Base-by-base conservation (phyloP, 2,329 filamentous ascomycete genomes). In the Harringtonia aguacate region DNA sequence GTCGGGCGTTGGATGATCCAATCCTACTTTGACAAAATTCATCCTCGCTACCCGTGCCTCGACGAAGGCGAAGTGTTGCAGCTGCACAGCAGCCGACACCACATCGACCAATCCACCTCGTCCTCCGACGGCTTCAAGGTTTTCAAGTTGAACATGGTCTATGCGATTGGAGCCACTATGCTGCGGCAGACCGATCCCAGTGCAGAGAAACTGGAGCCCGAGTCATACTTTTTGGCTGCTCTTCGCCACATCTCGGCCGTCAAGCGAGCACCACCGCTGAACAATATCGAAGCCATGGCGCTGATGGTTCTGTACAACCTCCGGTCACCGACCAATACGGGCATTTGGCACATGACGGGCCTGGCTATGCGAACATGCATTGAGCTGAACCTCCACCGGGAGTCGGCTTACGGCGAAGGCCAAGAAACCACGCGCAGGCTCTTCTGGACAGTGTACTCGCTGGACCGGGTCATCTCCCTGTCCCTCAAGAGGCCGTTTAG, bases 291-390 rank as follows among this genome's bases (percentile, higher is more conserved):
- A 48, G 69, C 69, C 7, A 72, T 73, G 63, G 61, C 67, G 0
- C 58, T 74, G 10, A 55, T 72, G 6, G 68, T 73, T 4, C 56
- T 73, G 3, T 73, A 72, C 49, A 68, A 72, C 49, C 58, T 74
- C 4, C 63, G 70, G 7, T 68, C 66, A 1, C 62, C 20, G 17
- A 69, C 69, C 1, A 69, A 66, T 31, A 66, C 69, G 48, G 70
- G 68, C 9, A 61, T 73, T 39, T 74, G 70, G 70, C 73, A 73
- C 50, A 68, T 73, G 63, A 68, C 71, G 30, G 69, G 70, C 10
- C 59, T 73, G 21, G 70, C 70, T 3, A 73, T 73, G 66, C 64
- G 69, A 33, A 73, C 67, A 5, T 68, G 66, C 42, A 69, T 73
- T 37, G 70, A 73, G 46, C 58, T 74, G 4, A 69, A 69, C 4